Evolutionary conservation across 441 rosid genomes (phyloP).

Genomic region (Pelargonium exstipulatum): DNA sequence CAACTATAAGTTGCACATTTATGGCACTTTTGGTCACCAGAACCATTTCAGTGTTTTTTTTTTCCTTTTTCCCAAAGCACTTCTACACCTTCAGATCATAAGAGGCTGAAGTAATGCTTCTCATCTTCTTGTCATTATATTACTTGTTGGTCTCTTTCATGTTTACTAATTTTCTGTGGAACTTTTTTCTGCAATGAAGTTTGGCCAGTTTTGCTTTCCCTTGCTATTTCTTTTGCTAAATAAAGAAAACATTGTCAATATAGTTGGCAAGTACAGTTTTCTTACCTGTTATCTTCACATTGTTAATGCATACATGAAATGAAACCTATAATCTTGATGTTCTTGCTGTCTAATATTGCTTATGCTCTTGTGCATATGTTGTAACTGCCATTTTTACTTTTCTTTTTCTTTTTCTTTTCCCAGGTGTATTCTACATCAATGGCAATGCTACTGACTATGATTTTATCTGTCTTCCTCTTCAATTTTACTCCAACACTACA

Average conservation of each 20-base stretch:
- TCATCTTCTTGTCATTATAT: too few relatives aligned
- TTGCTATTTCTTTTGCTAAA: too few relatives aligned
- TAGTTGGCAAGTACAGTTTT: background rate
- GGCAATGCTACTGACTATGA: conserved; percentile 21
- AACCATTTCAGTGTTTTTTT: background rate
- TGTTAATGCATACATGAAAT: background rate
- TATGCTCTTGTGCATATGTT: background rate
- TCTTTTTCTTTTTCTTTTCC: conserved; percentile 14
- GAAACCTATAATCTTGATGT: background rate
- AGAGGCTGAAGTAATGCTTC: background rate
- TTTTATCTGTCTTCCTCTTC: conserved; percentile 18
- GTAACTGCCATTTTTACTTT: background rate
- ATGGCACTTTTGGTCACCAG: background rate
- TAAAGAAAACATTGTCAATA: background rate
- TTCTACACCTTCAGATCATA: background rate
- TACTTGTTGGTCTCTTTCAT: background rate
- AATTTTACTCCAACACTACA: conserved; percentile 16
- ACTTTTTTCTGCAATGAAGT: too few relatives aligned
- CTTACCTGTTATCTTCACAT: background rate
- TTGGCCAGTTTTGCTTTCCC: too few relatives aligned
- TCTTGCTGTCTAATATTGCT: background rate
- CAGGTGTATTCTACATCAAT: conserved; percentile 20
- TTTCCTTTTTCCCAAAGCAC: background rate
- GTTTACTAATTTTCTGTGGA: too few relatives aligned
- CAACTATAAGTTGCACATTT: background rate